Evolutionary conservation across 768 basidiomycete genomes (phyloP), one percentile per base, ranked within the genome.

Genomic region (Neoboletus brunneissimus): DNA sequence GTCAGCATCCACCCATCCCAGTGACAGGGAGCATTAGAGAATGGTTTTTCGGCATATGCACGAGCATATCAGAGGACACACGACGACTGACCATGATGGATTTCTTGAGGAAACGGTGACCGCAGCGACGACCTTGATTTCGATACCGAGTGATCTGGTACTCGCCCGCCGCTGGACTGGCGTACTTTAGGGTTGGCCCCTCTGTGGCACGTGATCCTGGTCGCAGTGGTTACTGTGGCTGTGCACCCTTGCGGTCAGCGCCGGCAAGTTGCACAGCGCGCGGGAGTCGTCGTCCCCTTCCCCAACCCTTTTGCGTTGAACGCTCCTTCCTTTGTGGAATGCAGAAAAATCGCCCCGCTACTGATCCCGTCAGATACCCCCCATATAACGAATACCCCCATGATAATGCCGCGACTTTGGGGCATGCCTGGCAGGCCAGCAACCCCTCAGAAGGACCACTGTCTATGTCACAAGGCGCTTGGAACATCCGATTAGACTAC

Each of bases 11-110:
- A 71, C 31, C 69, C 60, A 64, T 62, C 47, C 49, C 51, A 53
- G 23, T 8, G 23, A 41, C 54, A 46, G 23, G 53, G 29, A 46
- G 7, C 18, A 8, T 40, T 4, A 20, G 35, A 51, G 18, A 45
- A 51, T 12, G 23, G 23, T 16, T 40, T 42, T 40, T 11, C 9
- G 6, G 23, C 29, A 12, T 53, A 29, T 32, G 8, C 16, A 22
- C 22, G 32, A 47, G 34, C 2, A 46, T n/a, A 52, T 29, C 2
- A 32, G 29, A 57, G 53, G 45, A 61, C 37, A 51, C 52, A 32
- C 23, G 25, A 72, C 71, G 25, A 72, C 71, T 73, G 37, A 72
- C 71, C 71, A 72, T 72, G 57, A 54, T 69, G 62, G 45, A 48
- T 57, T 59, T 66, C 64, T 74, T 72, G 71, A 66, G 55, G 65